phyloP scores from a whole-genome alignment of 257 asterid species.

The Primulina huaijiensis region DNA sequence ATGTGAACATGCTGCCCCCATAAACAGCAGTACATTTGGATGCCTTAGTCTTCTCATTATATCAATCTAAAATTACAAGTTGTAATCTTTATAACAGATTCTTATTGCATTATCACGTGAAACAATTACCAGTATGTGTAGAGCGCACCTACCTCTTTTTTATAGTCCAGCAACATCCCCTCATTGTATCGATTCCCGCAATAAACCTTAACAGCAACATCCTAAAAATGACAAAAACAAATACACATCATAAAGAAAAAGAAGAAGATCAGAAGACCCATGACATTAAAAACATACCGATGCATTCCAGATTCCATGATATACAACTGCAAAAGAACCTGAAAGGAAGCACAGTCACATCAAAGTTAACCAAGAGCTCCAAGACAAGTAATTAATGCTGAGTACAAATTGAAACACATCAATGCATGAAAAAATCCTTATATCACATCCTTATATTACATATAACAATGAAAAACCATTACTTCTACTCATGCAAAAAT shows the following conservation, averaged over 20 bases:
- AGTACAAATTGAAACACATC: not conserved
- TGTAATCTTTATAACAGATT: slow-evolving; percentile 9
- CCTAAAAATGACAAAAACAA: slow-evolving; percentile 36
- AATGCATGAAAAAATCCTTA: not conserved
- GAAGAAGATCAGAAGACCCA: slow-evolving; percentile 15
- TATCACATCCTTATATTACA: too few relatives aligned
- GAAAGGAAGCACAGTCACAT: slow-evolving; percentile 22
- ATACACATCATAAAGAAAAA: slow-evolving; percentile 2
- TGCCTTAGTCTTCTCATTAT: slow-evolving; percentile 73
- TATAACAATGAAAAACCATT: not conserved
- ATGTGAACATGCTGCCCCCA: slow-evolving; percentile 65
- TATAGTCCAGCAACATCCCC: slow-evolving; percentile 46
- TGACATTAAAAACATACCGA: slow-evolving; percentile 41
- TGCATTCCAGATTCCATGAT: slow-evolving; percentile 76
- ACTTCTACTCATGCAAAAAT: slow-evolving; percentile 10
- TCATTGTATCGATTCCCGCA: slow-evolving; percentile 45
- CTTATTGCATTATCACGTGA: slow-evolving; percentile 3
- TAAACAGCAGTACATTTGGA: slow-evolving; percentile 71
- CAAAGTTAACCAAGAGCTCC: slow-evolving; percentile 21
- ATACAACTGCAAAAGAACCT: slow-evolving; percentile 67
- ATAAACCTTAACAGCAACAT: slow-evolving; percentile 77
- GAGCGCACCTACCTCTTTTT: slow-evolving; percentile 51
- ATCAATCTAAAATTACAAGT: slow-evolving; percentile 43
- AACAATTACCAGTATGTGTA: not conserved
- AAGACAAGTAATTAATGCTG: too few relatives aligned